Base-by-base conservation (phyloP, 805 yeast species). In the Saccharomyces jurei region DNA sequence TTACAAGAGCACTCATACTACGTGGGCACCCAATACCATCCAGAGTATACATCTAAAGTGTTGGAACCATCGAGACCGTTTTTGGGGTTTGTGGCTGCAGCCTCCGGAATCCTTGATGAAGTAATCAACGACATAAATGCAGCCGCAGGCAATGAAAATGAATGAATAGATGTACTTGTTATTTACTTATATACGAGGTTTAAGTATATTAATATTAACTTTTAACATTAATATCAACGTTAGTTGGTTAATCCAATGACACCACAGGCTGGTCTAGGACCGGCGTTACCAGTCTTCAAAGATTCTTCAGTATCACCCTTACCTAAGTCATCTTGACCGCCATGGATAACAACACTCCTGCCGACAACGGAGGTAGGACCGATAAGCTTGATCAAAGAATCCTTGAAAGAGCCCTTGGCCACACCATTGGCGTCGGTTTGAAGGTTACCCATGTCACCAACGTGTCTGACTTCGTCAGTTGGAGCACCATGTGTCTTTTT, bases 221-320 rank as follows among this genome's bases (percentile, higher is more conserved):
- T 54, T 50, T 25, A 25, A 36, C 21, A 17, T 17, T 36, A 48
- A 14, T 9, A 30, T 54, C 14, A 31, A 14, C 10, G 26, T 54
- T 50, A 62, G 57, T 58, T 61, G 56, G 71, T 56, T 29, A 66
- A 54, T 59, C 97, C 97, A 78, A 91, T 90, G 69, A 91, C 97
- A 79, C 98, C 98, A 79, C 98, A 91, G 60, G 98, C 98, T 64
- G 94, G 88, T 84, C 98, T 90, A 63, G 86, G 91, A 73, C 98
- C 98, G 57, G 98, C 97, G 71, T 91, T 89, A 79, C 97, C 97
- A 63, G 97, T 90, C 79, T 86, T 89, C 77, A 87, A 81, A 60
- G 96, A 87, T 74, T 89, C 96, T 57, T 87, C 84, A 71, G 84
- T 83, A 59, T 90, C 96, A 74, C 97, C 96, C 79, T 87, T 86